These are phyloP conservation scores for Cercospora nicotianae DNA, from an alignment of 2,329 filamentous ascomycete genomes.

Conservation along the genomic window DNA sequence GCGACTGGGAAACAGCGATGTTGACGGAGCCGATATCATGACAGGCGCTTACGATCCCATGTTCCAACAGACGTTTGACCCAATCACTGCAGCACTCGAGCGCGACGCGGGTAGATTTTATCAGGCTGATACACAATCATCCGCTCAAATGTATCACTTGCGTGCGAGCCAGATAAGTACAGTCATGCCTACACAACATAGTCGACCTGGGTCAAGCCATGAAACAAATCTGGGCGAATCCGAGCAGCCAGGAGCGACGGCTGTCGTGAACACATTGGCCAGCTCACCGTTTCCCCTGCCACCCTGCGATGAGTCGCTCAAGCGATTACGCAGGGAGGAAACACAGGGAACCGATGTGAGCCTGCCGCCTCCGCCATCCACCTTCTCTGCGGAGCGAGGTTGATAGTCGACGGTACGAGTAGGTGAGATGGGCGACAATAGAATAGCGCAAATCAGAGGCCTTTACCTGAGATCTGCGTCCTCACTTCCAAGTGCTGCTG, in stretches of 20 bases:
- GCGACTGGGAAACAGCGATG: background rate
- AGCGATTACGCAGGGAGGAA: background rate
- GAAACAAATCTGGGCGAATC: background rate
- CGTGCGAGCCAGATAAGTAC: conserved; percentile 18
- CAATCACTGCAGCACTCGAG: conserved; percentile 24
- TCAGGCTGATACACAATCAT: conserved; percentile 19
- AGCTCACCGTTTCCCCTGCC: conserved; percentile 12
- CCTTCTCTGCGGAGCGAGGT: background rate
- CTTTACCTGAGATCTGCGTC: background rate
- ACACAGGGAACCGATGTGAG: conserved; percentile 11
- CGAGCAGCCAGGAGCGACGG: background rate
- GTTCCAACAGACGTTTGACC: conserved; percentile 26
- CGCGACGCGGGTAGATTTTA: conserved; percentile 25
- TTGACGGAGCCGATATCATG: background rate
- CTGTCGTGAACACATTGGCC: background rate
- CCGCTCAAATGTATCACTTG: background rate
- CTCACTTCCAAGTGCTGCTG: background rate
- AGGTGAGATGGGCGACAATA: background rate
- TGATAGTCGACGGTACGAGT: background rate
- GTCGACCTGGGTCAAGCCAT: conserved; percentile 3
- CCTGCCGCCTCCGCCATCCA: conserved; percentile 11
- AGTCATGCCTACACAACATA: conserved; percentile 16
- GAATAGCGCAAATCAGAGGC: background rate
- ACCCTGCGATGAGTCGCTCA: background rate
- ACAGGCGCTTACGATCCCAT: conserved; percentile 11